A percentile compares a stretch with the other conserved stretches of the same genome.
Conservation (phyloP, 192 early-diverging fungal genomes). For the Rhizophagus prolifer region DNA sequence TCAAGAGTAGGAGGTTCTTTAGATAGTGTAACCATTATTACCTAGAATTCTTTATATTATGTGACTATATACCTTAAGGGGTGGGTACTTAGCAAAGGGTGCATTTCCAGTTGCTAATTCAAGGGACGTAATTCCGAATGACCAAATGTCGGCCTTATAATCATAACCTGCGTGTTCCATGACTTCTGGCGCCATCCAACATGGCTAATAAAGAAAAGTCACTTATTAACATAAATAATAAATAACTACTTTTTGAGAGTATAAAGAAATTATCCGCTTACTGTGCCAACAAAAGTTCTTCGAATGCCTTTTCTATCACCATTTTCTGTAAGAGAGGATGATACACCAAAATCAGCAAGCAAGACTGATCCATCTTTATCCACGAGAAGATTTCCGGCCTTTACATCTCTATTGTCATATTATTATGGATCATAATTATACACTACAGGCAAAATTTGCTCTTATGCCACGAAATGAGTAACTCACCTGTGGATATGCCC, state of each 20-base stretch:
- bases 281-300: conserved; percentile 74
- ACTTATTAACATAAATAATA: neutral
- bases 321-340: conserved; percentile 63
- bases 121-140: conserved; percentile 85
- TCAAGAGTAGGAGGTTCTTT: conserved; percentile 85
- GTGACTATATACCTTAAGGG: conserved; percentile 62
- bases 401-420: conserved; percentile 53
- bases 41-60: conserved; percentile 40
- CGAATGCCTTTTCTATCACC: conserved; percentile 58
- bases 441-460: neutral
- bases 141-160: conserved; percentile 91
- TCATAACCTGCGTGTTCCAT: conserved; percentile 91
- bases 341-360: conserved; percentile 72
- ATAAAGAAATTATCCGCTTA: conserved; percentile 32
- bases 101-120: conserved; percentile 87
- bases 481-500: conserved; percentile 61
- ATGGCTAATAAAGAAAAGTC: conserved; percentile 39
- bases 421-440: neutral
- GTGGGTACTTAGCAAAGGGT: conserved; percentile 85
- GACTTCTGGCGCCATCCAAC: conserved; percentile 79
- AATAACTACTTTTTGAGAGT: neutral
- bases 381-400: conserved; percentile 69
- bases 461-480: no score
- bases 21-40: conserved; percentile 84
- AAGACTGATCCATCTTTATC: conserved; percentile 64